Evolutionary conservation across 176 grass and related monocot species (phyloP).

Genomic region (Aegilops longissima): DNA sequence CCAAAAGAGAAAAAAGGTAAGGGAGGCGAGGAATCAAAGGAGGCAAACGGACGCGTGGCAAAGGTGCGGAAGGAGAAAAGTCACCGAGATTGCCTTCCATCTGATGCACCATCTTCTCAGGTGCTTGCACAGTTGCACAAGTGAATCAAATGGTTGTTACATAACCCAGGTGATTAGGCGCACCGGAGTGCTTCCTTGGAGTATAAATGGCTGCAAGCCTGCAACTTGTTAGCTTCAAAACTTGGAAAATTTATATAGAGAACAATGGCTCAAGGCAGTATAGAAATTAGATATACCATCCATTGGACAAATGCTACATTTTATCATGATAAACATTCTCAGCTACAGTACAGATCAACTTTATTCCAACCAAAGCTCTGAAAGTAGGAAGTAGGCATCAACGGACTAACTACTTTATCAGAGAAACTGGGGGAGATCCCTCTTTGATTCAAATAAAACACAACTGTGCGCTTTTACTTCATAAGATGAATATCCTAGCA

Average conservation of each 20-base stretch:
- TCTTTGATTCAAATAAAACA: slow-evolving; percentile 81
- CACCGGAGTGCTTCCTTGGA: not conserved
- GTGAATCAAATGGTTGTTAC: not conserved
- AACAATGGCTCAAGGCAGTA: not conserved
- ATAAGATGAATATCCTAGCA: slow-evolving; percentile 58
- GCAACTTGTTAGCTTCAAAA: not conserved
- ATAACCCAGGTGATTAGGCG: not conserved
- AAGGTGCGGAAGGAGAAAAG: not conserved
- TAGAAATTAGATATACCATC: not conserved
- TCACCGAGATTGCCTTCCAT: not conserved
- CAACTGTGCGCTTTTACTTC: slow-evolving; percentile 74
- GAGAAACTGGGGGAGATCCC: slow-evolving; percentile 32
- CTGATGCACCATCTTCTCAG: not conserved
- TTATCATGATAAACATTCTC: slow-evolving; percentile 31
- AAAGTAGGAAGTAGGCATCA: slow-evolving; percentile 8
- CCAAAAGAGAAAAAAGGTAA: not conserved
- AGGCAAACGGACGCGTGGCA: not conserved
- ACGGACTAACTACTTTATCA: slow-evolving; percentile 28
- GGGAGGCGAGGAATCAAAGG: not conserved
- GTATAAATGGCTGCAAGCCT: not conserved
- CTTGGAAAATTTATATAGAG: not conserved
- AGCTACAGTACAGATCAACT: slow-evolving; percentile 7
- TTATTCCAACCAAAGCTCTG: not conserved
- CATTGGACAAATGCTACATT: not conserved
- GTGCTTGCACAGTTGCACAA: not conserved